phyloP scores from a whole-genome alignment of 129 eudicot genomes.

The Pulicaria dysenterica region DNA sequence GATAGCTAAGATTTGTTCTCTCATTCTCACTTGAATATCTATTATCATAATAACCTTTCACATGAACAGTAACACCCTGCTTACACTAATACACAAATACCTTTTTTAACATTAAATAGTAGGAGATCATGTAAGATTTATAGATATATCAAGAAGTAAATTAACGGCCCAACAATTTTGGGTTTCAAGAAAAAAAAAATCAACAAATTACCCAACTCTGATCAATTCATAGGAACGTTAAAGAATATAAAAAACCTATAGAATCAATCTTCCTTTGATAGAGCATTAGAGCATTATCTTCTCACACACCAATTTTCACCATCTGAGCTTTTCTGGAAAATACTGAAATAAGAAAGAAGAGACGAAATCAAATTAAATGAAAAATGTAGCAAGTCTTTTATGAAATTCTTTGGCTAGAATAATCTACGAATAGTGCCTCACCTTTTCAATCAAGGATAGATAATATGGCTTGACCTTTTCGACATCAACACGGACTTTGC shows the following conservation, averaged over 20 bases:
- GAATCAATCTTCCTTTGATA: neutral
- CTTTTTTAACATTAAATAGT: too few relatives aligned
- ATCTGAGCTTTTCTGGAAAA: constrained; percentile 63
- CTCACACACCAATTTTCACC: constrained; percentile 39
- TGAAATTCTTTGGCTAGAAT: neutral
- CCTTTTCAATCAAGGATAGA: constrained; percentile 80
- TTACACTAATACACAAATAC: too few relatives aligned
- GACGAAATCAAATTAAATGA: neutral
- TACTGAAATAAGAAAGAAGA: constrained; percentile 42
- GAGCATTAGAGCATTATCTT: neutral
- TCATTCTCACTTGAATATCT: too few relatives aligned
- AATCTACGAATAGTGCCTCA: constrained; percentile 21
- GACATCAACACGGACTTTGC: constrained; percentile 76
- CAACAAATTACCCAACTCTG: constrained; percentile 14
- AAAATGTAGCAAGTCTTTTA: neutral
- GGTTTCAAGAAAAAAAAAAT: neutral
- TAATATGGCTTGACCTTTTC: constrained; percentile 91
- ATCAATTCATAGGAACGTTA: constrained; percentile 4
- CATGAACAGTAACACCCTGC: too few relatives aligned
- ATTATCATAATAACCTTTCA: too few relatives aligned
- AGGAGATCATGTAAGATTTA: constrained; percentile 8
- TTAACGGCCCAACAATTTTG: neutral
- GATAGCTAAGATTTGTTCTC: too few relatives aligned
- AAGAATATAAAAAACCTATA: neutral
- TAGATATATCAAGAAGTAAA: neutral